Base-by-base conservation (phyloP, 139 green algal genomes). In the Pseudopediastrum boryanum region DNA sequence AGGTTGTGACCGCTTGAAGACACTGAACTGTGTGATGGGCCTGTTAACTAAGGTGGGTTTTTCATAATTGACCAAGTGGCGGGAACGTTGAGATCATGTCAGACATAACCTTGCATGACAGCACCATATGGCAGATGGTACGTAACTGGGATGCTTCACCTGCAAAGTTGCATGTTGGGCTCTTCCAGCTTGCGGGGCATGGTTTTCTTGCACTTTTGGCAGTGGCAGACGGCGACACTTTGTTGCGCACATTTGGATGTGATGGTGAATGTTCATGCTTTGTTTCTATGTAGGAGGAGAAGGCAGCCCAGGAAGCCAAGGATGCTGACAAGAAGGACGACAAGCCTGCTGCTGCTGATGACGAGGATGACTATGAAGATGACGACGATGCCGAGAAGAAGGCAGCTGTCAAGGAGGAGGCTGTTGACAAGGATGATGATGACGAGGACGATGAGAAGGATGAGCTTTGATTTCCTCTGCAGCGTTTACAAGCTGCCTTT, bases 401-500 rank as follows among this genome's bases (percentile, higher is more conserved):
- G 21, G 82, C 85, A 5, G 64, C 86, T 25, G 59, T 80, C 41
- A 52, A 82, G 10, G 68, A 82, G 63, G 35, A 19, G 31, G 43
- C 59, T 23, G 39, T 41, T 5, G 21, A 58, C 48, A 58, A 61
- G 56, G 72, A 79, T 3, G 27, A 79, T 7, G 31, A 27, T 2
- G 74, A 73, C 3, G 61, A 81, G 12, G 74, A 74, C n/a, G 62
- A 81, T 21, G 74, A 81, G 44, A 81, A 81, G 74, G 74, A 81
- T 31, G 74, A 81, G 62, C 46, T 81, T 10, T 81, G 25, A 81
- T 33, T n/a, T 23, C 54, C 25, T n/a, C 54, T 9, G 51, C 35
- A 44, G 59, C 29, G 29, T 25, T 41, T 16, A 19, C 48, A 19
- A 19, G 16, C 16, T 19, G 48, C 48, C 16, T 16, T 19, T 16